These are phyloP conservation scores for Ogataea hybrid DNA, from an alignment of 1,139 yeast species.

Conservation along the genomic window DNA sequence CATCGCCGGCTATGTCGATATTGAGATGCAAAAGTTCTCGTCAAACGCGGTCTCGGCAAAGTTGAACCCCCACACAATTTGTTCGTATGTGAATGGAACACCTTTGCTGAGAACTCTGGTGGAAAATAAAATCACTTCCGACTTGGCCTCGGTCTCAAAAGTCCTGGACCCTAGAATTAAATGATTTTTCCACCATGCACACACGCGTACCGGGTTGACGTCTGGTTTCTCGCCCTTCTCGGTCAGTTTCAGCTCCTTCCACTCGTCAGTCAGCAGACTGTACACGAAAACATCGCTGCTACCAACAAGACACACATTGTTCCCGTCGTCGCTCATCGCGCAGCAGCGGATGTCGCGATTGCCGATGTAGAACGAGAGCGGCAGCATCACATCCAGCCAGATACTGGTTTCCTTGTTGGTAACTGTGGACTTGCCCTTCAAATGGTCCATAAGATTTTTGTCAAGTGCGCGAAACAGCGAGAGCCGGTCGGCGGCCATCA, in stretches of 20 bases:
- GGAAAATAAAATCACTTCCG: slow-evolving; percentile 29
- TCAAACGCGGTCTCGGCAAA: slow-evolving; percentile 28
- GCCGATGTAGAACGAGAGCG: slow-evolving; percentile 27
- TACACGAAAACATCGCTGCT: slow-evolving; percentile 33
- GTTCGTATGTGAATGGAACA: slow-evolving; percentile 26
- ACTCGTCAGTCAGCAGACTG: slow-evolving; percentile 28
- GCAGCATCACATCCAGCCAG: slow-evolving; percentile 31
- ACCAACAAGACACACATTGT: slow-evolving; percentile 36
- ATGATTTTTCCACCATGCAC: slow-evolving; percentile 33
- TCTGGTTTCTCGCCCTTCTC: slow-evolving; percentile 30
- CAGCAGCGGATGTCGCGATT: slow-evolving; percentile 30
- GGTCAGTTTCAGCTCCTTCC: slow-evolving; percentile 35
- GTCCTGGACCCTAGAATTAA: slow-evolving; percentile 28
- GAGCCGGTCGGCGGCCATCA: slow-evolving; percentile 26
- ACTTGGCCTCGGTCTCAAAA: slow-evolving; percentile 19
- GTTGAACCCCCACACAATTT: slow-evolving; percentile 32
- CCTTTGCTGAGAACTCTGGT: slow-evolving; percentile 19
- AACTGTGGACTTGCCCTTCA: slow-evolving; percentile 18
- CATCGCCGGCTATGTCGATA: slow-evolving; percentile 27
- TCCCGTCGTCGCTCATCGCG: slow-evolving; percentile 36
- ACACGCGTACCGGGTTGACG: slow-evolving; percentile 26
- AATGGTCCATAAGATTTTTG: slow-evolving; percentile 30
- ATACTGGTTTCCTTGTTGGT: slow-evolving; percentile 30
- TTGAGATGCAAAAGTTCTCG: slow-evolving; percentile 30
- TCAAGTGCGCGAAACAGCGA: slow-evolving; percentile 33